Evolutionary conservation across 352 stramenopile genomes (phyloP), one percentile per base, ranked within the genome.

Genomic region (Poterioochromonas sp.): DNA sequence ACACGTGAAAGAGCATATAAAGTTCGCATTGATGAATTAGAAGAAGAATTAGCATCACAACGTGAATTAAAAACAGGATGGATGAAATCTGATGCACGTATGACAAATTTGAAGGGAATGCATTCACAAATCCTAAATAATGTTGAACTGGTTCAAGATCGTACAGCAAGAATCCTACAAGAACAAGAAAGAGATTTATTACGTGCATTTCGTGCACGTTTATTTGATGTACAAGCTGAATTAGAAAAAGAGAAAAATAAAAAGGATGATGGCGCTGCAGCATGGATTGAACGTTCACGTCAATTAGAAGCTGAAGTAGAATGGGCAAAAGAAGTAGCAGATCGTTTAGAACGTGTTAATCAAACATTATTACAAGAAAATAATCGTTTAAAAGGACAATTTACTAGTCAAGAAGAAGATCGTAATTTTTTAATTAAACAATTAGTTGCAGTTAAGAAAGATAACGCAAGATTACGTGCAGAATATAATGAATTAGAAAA

Each of bases 201-300:
- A 37, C 84, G 88, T 40, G 89, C 90, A 44, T 96, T 95, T 79
- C 86, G 89, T 58, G 90, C 89, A 29, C 81, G 90, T 41, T 84
- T 96, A 41, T 95, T 95, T 80, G 93, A 92, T 77, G 90, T 95
- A 1, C 90, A 96, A 74, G 90, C 91, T 63, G 91, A 96, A 79
- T 86, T 96, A 40, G 91, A 95, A 82, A 91, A 88, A 63, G 89
- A 94, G 80, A 94, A 95, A 77, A 89, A 87, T 81, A 94, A 93
- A 73, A 93, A 89, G 5, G 89, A 94, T 64, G 89, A 94, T 73
- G 90, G 90, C 35, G 90, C 90, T 69, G 89, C 86, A 37, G 88
- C 85, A 47, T 96, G 90, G 89, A 94, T 96, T 78, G 90, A 95
- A 69, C 92, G 93, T 71, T 92, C 84, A 81, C 90, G 79, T n/a